Evolutionary conservation across 202 grass and related monocot species (phyloP).

Genomic region (Dendrocalamus latiflorus): DNA sequence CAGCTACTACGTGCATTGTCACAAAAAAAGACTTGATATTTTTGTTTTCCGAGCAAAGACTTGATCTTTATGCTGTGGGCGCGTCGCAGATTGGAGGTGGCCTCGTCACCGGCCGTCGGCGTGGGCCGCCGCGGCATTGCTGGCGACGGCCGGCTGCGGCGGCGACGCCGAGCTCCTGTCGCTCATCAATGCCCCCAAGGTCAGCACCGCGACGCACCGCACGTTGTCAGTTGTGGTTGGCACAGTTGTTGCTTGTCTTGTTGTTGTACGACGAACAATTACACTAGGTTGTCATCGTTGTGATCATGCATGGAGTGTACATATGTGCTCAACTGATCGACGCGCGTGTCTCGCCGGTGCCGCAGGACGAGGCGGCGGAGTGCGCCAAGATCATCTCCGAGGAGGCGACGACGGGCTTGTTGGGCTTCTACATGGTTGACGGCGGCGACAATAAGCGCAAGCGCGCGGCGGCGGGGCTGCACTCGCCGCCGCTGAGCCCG

Average conservation of each 20-base stretch:
- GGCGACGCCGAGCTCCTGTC: slow-evolving; percentile 24
- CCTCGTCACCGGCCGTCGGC: slow-evolving; percentile 48
- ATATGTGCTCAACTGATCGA: not conserved
- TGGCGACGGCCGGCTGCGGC: slow-evolving; percentile 11
- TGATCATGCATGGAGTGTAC: not conserved
- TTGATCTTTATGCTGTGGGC: not conserved
- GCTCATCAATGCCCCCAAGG: slow-evolving; percentile 52
- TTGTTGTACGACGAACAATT: not conserved
- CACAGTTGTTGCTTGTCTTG: not conserved
- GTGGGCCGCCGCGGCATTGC: slow-evolving; percentile 45
- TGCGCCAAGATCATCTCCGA: slow-evolving; percentile 50
- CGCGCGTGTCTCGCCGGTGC: not conserved
- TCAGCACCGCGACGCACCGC: slow-evolving; percentile 31
- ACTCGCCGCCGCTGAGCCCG: slow-evolving; percentile 63
- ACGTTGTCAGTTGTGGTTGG: not conserved
- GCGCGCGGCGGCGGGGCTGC: slow-evolving; percentile 24
- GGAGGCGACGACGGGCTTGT: not conserved
- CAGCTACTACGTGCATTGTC: not conserved
- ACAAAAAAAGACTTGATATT: no score
- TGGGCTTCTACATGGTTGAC: not conserved
- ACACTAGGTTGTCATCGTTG: not conserved
- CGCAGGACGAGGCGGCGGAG: slow-evolving; percentile 53
- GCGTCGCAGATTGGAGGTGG: slow-evolving; percentile 57
- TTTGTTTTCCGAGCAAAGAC: no score
- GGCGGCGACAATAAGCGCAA: slow-evolving; percentile 40